Conservation (phyloP, 2,329 filamentous ascomycete species). For the Helicocarpus griseus region DNA sequence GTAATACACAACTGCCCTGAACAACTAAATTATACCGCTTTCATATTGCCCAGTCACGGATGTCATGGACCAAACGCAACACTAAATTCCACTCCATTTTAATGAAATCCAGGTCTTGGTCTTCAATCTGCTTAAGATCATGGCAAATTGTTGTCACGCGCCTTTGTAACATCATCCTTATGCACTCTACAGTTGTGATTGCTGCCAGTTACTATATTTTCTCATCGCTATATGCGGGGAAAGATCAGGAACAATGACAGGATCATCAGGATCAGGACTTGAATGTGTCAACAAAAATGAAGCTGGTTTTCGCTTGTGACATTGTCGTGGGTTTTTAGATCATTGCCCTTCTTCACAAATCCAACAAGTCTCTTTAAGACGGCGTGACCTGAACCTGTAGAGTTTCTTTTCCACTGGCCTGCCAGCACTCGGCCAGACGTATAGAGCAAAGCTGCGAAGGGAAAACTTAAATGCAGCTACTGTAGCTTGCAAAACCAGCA, state of each 20-base stretch:
- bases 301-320: too few species aligned
- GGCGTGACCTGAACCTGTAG: too few species aligned
- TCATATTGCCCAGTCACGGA: background rate
- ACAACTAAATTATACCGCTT: too few species aligned
- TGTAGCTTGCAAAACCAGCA: too few species aligned
- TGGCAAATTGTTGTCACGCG: background rate
- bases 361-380: too few species aligned
- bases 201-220: constrained; percentile 4
- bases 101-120: background rate
- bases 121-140: background rate
- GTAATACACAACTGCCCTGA: too few species aligned
- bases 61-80: background rate
- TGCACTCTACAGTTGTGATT: constrained; percentile 2
- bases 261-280: background rate
- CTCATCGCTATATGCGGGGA: constrained; percentile 1
- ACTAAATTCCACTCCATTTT: background rate
- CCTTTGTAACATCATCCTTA: constrained; percentile 2
- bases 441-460: too few species aligned
- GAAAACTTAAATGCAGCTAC: too few species aligned
- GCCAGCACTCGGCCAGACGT: too few species aligned
- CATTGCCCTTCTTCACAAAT: too few species aligned
- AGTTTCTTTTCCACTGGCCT: too few species aligned
- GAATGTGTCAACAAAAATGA: background rate
- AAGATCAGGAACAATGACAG: background rate
- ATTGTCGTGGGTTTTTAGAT: too few species aligned